Evolutionary conservation across 495 filamentous ascomycete genomes (phyloP).

Genomic region (Aspergillus asperescens): DNA sequence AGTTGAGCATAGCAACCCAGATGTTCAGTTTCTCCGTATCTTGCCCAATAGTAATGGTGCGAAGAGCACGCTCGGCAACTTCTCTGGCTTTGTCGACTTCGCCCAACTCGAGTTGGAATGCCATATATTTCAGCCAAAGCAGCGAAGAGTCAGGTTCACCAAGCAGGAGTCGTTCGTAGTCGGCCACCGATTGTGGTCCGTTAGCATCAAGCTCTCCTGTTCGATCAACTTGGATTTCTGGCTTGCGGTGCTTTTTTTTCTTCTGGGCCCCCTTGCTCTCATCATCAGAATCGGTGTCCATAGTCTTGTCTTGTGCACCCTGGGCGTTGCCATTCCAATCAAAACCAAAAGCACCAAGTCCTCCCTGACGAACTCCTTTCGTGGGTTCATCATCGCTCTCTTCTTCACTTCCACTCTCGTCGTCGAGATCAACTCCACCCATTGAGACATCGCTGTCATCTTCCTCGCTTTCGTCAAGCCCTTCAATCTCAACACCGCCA

Average conservation of each 20-base stretch:
- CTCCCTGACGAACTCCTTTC: constrained; percentile 32
- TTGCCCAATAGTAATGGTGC: constrained; percentile 81
- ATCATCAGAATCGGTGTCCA: constrained; percentile 40
- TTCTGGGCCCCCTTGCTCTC: constrained; percentile 49
- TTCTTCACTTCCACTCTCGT: constrained; percentile 42
- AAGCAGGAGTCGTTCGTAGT: constrained; percentile 89
- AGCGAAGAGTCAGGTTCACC: constrained; percentile 84
- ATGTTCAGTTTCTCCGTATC: constrained; percentile 88
- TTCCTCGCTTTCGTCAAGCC: constrained; percentile 33
- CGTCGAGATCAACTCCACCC: constrained; percentile 51
- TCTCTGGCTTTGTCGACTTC: constrained; percentile 81
- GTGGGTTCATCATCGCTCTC: constrained; percentile 25
- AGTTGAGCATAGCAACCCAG: constrained; percentile 89
- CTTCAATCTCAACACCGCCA: constrained; percentile 43
- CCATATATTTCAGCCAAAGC: constrained; percentile 94
- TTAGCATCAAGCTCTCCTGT: constrained; percentile 83
- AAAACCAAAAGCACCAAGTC: constrained; percentile 75
- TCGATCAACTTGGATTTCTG: constrained; percentile 76
- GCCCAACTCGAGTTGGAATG: constrained; percentile 87
- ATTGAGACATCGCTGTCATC: constrained; percentile 43
- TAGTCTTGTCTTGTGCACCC: constrained; percentile 43
- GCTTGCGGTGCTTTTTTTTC: constrained; percentile 76
- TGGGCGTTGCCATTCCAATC: constrained; percentile 73
- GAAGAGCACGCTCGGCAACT: constrained; percentile 81
- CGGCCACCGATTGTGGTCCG: constrained; percentile 83